These are phyloP conservation scores for Apophysomyces trapeziformis DNA, from an alignment of 371 early-diverging fungal genomes.

Conservation along the genomic window DNA sequence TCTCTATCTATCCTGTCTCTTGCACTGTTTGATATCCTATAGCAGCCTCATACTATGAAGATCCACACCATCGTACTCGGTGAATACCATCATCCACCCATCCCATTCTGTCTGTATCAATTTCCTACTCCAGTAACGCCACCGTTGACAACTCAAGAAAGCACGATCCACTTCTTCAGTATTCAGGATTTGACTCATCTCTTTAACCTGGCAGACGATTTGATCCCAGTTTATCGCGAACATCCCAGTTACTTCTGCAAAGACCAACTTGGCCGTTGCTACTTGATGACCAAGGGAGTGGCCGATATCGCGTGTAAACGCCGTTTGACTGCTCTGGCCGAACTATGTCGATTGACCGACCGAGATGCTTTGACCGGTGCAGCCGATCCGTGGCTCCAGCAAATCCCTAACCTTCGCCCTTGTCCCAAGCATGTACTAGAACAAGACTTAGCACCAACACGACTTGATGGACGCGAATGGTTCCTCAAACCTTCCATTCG, in stretches of 20 bases:
- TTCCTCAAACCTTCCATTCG: conserved; percentile 17
- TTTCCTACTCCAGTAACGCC: conserved; percentile 32
- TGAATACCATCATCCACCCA: conserved; percentile 23
- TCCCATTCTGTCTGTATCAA: conserved; percentile 22
- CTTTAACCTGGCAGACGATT: conserved; percentile 13
- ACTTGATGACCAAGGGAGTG: conserved; percentile 22
- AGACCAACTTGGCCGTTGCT: conserved; percentile 24
- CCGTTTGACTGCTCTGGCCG: conserved; percentile 12
- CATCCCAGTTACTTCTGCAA: conserved; percentile 25
- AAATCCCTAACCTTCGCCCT: conserved; percentile 10
- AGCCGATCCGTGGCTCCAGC: neutral
- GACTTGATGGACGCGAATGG: conserved; percentile 17
- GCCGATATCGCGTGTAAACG: conserved; percentile 16
- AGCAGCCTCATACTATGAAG: neutral
- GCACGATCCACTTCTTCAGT: conserved; percentile 18
- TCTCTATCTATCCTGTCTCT: neutral
- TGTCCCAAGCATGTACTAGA: conserved; percentile 11
- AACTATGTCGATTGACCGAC: conserved; percentile 23
- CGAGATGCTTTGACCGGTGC: conserved; percentile 13
- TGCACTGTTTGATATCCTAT: neutral
- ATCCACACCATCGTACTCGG: conserved; percentile 13
- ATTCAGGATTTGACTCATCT: conserved; percentile 24
- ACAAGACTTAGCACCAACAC: conserved; percentile 22
- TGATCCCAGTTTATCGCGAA: conserved; percentile 14
- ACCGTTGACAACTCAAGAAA: conserved; percentile 18